These are phyloP conservation scores for Phytophthora foliorum DNA, from an alignment of 352 stramenopile genomes.

Conservation along the genomic window DNA sequence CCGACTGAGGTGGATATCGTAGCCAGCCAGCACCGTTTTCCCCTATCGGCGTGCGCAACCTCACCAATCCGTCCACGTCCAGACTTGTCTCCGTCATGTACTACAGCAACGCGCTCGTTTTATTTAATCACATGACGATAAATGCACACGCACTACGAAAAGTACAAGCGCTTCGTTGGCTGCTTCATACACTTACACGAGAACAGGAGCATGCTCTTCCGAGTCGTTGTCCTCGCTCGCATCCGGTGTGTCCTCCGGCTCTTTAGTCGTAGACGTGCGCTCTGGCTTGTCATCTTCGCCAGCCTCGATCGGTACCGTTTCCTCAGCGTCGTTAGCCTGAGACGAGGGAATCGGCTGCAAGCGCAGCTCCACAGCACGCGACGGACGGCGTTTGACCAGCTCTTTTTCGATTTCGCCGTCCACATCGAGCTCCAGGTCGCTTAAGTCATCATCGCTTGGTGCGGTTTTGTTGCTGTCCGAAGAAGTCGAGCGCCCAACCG, in stretches of 20 bases:
- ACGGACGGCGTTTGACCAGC: conserved; percentile 63
- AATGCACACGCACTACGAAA: conserved; percentile 25
- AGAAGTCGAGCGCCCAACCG: conserved; percentile 32
- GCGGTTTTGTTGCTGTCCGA: conserved; percentile 43
- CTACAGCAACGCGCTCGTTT: conserved; percentile 42
- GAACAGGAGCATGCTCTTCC: conserved; percentile 21
- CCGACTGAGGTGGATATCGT: conserved; percentile 18
- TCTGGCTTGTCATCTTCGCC: conserved; percentile 27
- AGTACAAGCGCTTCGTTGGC: conserved; percentile 14
- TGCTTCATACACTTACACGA: conserved; percentile 27
- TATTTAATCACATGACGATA: conserved; percentile 47
- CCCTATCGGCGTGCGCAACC: conserved; percentile 3
- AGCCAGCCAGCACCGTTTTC: background rate
- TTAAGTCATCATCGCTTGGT: conserved; percentile 46
- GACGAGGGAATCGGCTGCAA: conserved; percentile 14
- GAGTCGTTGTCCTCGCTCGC: conserved; percentile 17
- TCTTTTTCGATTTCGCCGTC: conserved; percentile 83
- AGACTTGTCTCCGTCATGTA: conserved; percentile 36
- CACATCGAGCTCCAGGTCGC: conserved; percentile 71
- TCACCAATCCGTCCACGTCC: conserved; percentile 15
- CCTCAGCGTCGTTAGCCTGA: conserved; percentile 22
- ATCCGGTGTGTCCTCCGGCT: conserved; percentile 25
- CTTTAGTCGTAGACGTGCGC: conserved; percentile 20
- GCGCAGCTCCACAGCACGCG: conserved; percentile 46
- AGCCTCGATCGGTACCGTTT: background rate